Conservation (phyloP, 768 basidiomycete genomes). For the Tricholoma hemisulphureum region DNA sequence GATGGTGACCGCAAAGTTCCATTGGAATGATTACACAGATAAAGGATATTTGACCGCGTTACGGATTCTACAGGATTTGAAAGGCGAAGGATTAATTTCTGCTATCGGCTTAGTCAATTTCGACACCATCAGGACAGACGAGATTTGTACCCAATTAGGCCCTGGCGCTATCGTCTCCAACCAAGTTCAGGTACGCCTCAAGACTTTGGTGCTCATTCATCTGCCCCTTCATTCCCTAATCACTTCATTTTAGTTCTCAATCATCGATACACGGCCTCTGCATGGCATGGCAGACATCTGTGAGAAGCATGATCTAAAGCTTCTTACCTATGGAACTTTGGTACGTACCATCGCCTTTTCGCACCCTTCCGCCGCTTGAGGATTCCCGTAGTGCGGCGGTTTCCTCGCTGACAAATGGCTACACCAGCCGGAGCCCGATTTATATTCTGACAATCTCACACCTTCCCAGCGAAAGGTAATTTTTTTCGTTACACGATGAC, state of each 20-base stretch:
- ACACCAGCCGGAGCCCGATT: conserved; percentile 62
- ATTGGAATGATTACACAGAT: conserved; percentile 73
- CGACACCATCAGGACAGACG: conserved; percentile 69
- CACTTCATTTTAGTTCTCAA: conserved; percentile 56
- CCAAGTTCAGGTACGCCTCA: conserved; percentile 67
- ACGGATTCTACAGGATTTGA: conserved; percentile 57
- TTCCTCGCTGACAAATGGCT: conserved; percentile 81
- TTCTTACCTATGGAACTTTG: conserved; percentile 80
- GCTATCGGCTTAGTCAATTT: conserved; percentile 81
- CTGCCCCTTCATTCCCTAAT: background rate
- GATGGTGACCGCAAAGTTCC: conserved; percentile 51
- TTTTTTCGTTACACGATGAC: conserved; percentile 6
- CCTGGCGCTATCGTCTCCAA: conserved; percentile 74
- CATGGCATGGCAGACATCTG: conserved; percentile 79
- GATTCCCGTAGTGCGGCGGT: conserved; percentile 65
- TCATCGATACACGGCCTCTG: conserved; percentile 76
- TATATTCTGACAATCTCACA: conserved; percentile 64
- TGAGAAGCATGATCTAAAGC: conserved; percentile 65
- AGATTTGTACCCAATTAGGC: conserved; percentile 75
- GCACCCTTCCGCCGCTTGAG: conserved; percentile 6
- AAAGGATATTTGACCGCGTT: conserved; percentile 43
- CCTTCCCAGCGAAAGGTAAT: conserved; percentile 83
- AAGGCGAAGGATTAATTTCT: conserved; percentile 55
- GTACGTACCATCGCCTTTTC: conserved; percentile 39
- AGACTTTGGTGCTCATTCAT: background rate